Percentiles rank a stretch among this genome's conserved stretches.
These are phyloP conservation scores for Nemania bipapillata DNA, from an alignment of 2,329 filamentous ascomycete genomes.

Conservation along the genomic window DNA sequence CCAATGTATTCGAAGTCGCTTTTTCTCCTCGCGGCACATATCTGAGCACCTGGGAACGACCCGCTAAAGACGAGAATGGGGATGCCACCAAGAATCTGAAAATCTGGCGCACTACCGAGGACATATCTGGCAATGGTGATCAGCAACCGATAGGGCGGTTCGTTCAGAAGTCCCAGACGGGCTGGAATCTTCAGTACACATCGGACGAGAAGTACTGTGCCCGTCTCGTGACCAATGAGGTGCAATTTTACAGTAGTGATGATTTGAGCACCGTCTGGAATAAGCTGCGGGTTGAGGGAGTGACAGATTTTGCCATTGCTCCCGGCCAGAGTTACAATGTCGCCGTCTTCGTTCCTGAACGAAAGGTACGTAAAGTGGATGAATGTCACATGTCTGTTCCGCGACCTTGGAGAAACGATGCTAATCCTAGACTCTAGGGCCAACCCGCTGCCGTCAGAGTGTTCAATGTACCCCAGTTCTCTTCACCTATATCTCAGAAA, in stretches of 20 bases:
- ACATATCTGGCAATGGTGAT: conserved; percentile 68
- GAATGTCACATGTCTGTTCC: not conserved
- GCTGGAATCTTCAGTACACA: conserved; percentile 98
- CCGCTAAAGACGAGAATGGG: conserved; percentile 89
- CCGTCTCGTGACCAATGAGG: conserved; percentile 93
- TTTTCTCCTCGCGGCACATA: conserved; percentile 94
- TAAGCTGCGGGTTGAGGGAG: conserved; percentile 91
- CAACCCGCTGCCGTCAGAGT: conserved; percentile 94
- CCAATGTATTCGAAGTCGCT: conserved; percentile 91
- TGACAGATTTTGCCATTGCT: conserved; percentile 87
- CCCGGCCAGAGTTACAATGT: conserved; percentile 91
- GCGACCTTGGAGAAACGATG: not conserved
- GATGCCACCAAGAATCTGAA: conserved; percentile 97
- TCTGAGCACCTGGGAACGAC: conserved; percentile 95
- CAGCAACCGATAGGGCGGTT: conserved; percentile 85
- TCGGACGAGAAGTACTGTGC: conserved; percentile 93
- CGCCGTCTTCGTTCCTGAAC: conserved; percentile 93
- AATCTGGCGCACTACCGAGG: conserved; percentile 88
- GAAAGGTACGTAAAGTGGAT: conserved; percentile 72
- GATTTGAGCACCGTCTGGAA: conserved; percentile 91
- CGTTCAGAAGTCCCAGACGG: conserved; percentile 93
- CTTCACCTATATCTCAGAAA: conserved; percentile 87
- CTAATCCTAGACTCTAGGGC: conserved; percentile 65
- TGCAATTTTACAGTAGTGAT: conserved; percentile 93
- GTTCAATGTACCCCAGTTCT: conserved; percentile 91